A percentile compares a stretch with the other conserved stretches of the same genome.
Evolutionary conservation across 2,329 filamentous ascomycete genomes (phyloP).

Genomic region (Arthrobotrys sinensis): DNA sequence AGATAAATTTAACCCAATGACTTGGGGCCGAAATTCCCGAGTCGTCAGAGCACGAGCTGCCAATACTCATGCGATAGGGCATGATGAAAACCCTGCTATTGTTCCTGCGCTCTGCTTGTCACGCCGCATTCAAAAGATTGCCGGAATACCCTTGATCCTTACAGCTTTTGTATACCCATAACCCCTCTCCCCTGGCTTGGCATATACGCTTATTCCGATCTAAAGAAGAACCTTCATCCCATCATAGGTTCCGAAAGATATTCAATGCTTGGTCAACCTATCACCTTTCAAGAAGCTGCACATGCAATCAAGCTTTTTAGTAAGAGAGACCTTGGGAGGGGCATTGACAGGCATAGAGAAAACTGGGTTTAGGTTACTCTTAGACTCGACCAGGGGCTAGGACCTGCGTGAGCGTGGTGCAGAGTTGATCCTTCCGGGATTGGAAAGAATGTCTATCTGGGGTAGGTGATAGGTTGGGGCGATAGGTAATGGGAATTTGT

Average conservation of each 20-base stretch:
- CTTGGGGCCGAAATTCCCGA: not conserved
- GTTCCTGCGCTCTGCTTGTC: conserved; percentile 3
- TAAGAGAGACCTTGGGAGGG: conserved; percentile 9
- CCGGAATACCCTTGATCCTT: conserved; percentile 35
- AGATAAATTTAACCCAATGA: conserved; percentile 12
- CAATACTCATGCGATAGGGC: conserved; percentile 31
- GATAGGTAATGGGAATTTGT: conserved; percentile 14
- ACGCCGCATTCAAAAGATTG: conserved; percentile 9
- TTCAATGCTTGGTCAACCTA: conserved; percentile 22
- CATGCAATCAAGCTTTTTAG: conserved; percentile 59
- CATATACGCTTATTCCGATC: conserved; percentile 10
- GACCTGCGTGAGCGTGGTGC: conserved; percentile 5
- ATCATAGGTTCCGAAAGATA: conserved; percentile 43
- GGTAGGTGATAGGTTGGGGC: conserved; percentile 24
- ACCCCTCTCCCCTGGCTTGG: conserved; percentile 1
- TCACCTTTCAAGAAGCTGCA: conserved; percentile 54
- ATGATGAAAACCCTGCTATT: not conserved
- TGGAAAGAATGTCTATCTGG: conserved; percentile 50
- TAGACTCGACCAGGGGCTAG: conserved; percentile 20
- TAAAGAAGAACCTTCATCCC: conserved; percentile 46
- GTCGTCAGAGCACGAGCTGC: conserved; percentile 4
- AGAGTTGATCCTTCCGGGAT: conserved; percentile 52
- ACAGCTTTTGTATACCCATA: conserved; percentile 12
- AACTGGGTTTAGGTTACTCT: conserved; percentile 17
- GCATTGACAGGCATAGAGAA: not conserved